Evolutionary conservation across 208 protist species (phyloP), one percentile per base, ranked within the genome.

Genomic region (Phytomonas francai): DNA sequence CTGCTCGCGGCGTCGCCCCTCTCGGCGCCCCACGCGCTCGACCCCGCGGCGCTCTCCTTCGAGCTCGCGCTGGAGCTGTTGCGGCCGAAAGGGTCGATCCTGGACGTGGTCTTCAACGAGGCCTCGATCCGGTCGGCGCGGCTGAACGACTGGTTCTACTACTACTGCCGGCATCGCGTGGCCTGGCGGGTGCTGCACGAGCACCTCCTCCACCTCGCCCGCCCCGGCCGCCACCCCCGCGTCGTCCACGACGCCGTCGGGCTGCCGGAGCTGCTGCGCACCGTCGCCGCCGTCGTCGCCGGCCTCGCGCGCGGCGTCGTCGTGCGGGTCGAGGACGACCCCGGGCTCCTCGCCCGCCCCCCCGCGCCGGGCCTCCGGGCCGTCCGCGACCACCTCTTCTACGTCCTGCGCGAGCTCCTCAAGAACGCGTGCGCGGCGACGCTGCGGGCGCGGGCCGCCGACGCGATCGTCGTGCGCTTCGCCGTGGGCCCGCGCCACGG

Each of bases 381-480:
- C 31, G 80, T 93, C 0, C 84, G 90, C 30, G 83, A 81, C 34
- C 87, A 95, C 56, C 76, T 93, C 16, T 62, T 70, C 7, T 95
- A 95, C 71, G 74, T 89, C 25, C 85, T 95, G 58, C 73, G 86
- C 27, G 87, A 95, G 69, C 42, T 93, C 0, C 79, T 95, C 19
- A 95, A 95, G 67, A 95, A 95, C 61, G 87, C 90, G n/a, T 95
- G 82, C 49, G 78, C 80, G 51, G 85, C 90, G 6, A 85, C 74
- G 34, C 42, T 82, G 12, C 61, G 62, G 61, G 30, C 66, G 31
- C 54, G 29, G 51, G 57, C 49, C 0, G 71, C 80, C 28, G 71
- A 87, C 42, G 62, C 71, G 11, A 68, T 95, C 1, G 34, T 70
- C 8, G 73, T 93, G 28, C 63, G 76, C 0, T 91, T 85, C 62